Conservation (phyloP, 805 yeast genomes). For the Myxozyma sirexii region DNA sequence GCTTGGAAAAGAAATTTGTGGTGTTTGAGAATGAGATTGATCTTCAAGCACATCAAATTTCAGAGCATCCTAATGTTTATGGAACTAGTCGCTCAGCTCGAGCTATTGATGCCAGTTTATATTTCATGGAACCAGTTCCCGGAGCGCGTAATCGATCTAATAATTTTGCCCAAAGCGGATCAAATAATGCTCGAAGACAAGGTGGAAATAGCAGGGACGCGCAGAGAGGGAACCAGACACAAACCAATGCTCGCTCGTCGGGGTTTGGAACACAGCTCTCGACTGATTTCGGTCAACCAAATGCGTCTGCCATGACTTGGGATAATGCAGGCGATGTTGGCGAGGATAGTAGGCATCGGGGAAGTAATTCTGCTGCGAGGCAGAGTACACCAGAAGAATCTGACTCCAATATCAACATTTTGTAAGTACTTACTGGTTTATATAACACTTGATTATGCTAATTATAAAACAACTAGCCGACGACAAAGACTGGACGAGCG, state of each 20-base stretch:
- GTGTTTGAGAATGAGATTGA: constrained; percentile 88
- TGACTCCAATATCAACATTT: constrained; percentile 2
- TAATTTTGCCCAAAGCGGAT: neutral
- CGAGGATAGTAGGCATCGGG: neutral
- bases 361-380: neutral
- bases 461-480: neutral
- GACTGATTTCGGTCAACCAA: constrained; percentile 14
- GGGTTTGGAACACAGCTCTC: constrained; percentile 21
- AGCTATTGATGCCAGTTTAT: constrained; percentile 22
- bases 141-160: neutral
- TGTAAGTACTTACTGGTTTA: neutral
- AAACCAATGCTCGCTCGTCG: neutral
- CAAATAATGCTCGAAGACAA: constrained; percentile 1
- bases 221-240: neutral
- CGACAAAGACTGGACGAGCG: constrained; percentile 31
- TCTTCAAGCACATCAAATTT: constrained; percentile 81
- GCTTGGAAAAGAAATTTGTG: constrained; percentile 87
- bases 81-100: constrained; percentile 38
- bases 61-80: constrained; percentile 70
- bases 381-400: neutral
- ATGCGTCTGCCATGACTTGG: neutral
- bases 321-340: neutral
- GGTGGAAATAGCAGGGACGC: neutral
- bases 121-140: constrained; percentile 11
- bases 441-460: neutral